Base-by-base conservation (phyloP, 2,329 filamentous ascomycete genomes). In the Conoideocrella luteorostrata region DNA sequence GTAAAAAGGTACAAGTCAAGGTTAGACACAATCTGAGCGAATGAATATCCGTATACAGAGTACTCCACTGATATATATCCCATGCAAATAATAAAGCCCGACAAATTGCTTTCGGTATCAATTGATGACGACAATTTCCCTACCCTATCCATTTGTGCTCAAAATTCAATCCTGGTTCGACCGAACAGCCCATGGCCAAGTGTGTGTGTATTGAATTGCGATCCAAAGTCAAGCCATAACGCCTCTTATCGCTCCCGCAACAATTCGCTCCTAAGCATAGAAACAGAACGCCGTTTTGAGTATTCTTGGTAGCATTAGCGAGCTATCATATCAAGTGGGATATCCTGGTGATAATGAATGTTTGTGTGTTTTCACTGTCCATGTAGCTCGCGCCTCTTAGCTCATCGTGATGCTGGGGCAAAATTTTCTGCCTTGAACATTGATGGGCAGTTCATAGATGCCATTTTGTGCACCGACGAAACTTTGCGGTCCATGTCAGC, bases 361-460 rank as follows among this genome's bases (percentile, higher is more conserved):
- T 37, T 5, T n/a, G 9, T 4, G 34, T 15, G 9, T 23, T 13
- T 36, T n/a, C n/a, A n/a, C n/a, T n/a, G n/a, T n/a, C n/a, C n/a
- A n/a, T n/a, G n/a, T n/a, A n/a, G n/a, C n/a, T n/a, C n/a, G n/a
- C n/a, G n/a, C n/a, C n/a, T n/a, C 22, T 71, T 52, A 82, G 47
- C 74, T 70, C 60, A 77, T 64, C 34, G 67, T 67, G 50, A 80
- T 64, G 49, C 72, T 75, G 2, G 80, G 76, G 49, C 71, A 75
- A 24, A 73, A 65, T 60, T 80, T 85, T 47, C 86, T 72, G 45
- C 67, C 71, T 39, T 76, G 70, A 15, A 81, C 54, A 57, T 88
- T 81, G 50, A 90, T 72, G 26, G 73, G 75, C 53, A 87, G 79
- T 63, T 89, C 84, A 55, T 87, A 87, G 43, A 90, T 83, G 44